A percentile compares a stretch with the other conserved stretches of the same genome.
These are phyloP conservation scores for Fusarium pseudocircinatum DNA, from an alignment of 2,329 filamentous ascomycete species.

Conservation along the genomic window DNA sequence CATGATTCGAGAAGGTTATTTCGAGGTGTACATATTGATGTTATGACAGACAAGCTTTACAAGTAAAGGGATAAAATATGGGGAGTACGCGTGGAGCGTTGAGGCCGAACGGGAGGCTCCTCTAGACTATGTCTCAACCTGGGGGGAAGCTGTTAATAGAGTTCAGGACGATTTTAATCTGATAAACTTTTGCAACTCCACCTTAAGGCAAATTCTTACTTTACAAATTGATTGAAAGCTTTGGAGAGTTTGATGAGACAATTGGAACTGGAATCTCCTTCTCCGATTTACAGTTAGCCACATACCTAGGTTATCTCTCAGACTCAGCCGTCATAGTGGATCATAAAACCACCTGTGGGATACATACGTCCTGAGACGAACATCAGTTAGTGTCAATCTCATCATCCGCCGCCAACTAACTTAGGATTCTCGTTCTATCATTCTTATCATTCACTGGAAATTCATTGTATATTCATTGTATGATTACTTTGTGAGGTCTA, in stretches of 20 bases:
- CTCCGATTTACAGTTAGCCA: background rate
- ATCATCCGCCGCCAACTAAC: background rate
- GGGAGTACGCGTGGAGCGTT: slow-evolving; percentile 29
- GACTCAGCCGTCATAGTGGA: slow-evolving; percentile 17
- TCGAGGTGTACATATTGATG: background rate
- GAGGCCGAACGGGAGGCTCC: background rate
- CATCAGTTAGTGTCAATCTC: background rate
- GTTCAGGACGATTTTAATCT: background rate
- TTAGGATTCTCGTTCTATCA: background rate
- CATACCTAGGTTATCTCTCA: background rate
- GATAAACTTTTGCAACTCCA: background rate
- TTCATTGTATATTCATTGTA: no score
- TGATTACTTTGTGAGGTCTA: background rate
- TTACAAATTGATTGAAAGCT: background rate
- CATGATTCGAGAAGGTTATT: background rate
- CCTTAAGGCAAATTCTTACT: background rate
- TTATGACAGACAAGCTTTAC: slow-evolving; percentile 6
- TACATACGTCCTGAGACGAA: background rate
- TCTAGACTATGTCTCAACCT: background rate
- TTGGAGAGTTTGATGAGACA: background rate
- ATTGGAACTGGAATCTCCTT: background rate
- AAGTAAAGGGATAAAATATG: slow-evolving; percentile 16
- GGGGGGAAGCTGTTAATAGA: background rate
- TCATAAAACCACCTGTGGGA: background rate
- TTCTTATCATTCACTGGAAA: background rate